Evolutionary conservation across 164 flowering plant species (phyloP), one percentile per base, ranked within the genome.

Genomic region (Sedum album): DNA sequence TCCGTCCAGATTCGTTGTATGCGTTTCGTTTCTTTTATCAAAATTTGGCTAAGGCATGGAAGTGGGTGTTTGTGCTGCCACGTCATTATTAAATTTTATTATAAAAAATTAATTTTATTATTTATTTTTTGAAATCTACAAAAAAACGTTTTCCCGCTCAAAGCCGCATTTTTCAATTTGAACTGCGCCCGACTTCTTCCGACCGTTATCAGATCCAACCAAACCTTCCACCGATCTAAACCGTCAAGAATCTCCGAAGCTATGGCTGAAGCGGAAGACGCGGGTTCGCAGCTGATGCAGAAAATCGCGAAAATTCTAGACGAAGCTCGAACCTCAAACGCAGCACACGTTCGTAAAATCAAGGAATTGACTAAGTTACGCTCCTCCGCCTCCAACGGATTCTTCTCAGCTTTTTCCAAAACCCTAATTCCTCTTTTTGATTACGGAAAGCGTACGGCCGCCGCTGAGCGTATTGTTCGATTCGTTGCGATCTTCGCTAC

Each of bases 271-370:
- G 36, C n/a, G 31, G 71, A 51, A 36, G 76, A 72, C 14, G 74
- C 61, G 64, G 69, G 46, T 36, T 69, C 30, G 21, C n/a, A n/a
- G n/a, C 69, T 85, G 65, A 60, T 65, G 35, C 70, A 38, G 57
- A 79, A 76, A 75, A 85, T 95, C 26, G 82, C 87, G 5, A 78
- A 61, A 71, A 72, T 90, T 67, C 65, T 95, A 15, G 83, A 92
- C 72, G 99, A 95, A 31, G 67, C 81, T n/a, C 76, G 81, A 7
- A 57, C 76, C 14, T 90, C 99, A 6, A 60, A 80, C 73, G 93
- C 96, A 31, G 77, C 85, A 0, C 97, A 90, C 73, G 74, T 70
- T 65, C 82, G 99, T 17, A 95, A 95, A 81, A 83, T 95, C 70
- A 92, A 85, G 69, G 94, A 92, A 23, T 85, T 95, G 63, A 66